Conservation (phyloP, 202 grass and related monocot species). For the Panicum virgatum region DNA sequence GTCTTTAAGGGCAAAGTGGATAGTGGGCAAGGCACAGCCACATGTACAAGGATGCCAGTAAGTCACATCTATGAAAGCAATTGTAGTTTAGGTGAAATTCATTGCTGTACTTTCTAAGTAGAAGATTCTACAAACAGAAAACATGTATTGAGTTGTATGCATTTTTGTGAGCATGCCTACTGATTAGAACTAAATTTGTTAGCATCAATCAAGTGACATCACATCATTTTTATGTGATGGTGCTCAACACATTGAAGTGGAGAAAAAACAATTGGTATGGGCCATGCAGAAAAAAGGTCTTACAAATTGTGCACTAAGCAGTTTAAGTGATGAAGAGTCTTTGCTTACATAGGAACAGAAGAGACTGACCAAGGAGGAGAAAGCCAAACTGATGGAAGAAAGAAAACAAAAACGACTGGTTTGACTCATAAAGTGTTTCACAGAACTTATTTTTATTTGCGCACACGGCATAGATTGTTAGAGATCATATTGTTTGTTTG, state of each 20-base stretch:
- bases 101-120: background rate
- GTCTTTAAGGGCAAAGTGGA: background rate
- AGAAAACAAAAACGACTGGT: conserved; percentile 56
- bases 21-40: background rate
- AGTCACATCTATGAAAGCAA: background rate
- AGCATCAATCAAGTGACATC: conserved; percentile 1
- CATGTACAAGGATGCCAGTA: background rate
- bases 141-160: background rate
- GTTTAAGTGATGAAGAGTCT: background rate
- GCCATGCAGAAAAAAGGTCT: background rate
- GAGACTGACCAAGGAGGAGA: conserved; percentile 47
- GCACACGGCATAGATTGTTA: conserved; percentile 6
- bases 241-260: background rate
- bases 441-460: background rate
- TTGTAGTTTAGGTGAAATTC: background rate
- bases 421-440: conserved; percentile 11
- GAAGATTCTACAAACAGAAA: background rate
- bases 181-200: background rate
- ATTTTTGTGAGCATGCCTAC: background rate
- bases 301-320: background rate
- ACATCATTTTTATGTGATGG: background rate
- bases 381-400: conserved; percentile 41
- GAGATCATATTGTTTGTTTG: conserved; percentile 19
- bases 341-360: conserved; percentile 32
- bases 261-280: conserved; percentile 33